Conservation (phyloP, 129 eudicot genomes). For the Tanacetum coccineum region DNA sequence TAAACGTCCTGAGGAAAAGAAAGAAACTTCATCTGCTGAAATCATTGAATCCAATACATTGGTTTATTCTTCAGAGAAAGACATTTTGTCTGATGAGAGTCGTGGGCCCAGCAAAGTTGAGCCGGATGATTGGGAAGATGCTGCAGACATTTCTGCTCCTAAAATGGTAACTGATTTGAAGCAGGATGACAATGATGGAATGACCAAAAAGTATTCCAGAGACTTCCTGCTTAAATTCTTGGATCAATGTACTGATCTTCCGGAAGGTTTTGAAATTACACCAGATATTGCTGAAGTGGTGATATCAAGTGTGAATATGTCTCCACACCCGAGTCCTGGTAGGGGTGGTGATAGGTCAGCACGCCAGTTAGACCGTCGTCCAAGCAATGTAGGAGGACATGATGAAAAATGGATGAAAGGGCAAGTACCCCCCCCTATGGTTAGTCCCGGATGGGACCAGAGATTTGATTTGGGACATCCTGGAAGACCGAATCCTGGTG, state of each 20-base stretch:
- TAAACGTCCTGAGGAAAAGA: slow-evolving; percentile 84
- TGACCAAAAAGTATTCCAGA: slow-evolving; percentile 67
- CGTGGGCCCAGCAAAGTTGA: slow-evolving; percentile 47
- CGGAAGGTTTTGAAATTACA: slow-evolving; percentile 52
- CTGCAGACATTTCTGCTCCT: slow-evolving; percentile 75
- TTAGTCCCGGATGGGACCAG: slow-evolving; percentile 43
- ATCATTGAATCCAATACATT: slow-evolving; percentile 14
- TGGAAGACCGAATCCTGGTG: slow-evolving; percentile 61
- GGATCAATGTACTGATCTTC: slow-evolving; percentile 63
- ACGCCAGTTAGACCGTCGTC: slow-evolving; percentile 55
- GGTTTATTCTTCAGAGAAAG: slow-evolving; percentile 34
- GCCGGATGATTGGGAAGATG: slow-evolving; percentile 99
- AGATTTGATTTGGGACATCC: slow-evolving; percentile 46
- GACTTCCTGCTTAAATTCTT: slow-evolving; percentile 88
- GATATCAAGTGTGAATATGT: slow-evolving; percentile 30
- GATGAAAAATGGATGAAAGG: slow-evolving; percentile 67
- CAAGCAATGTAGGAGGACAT: slow-evolving; percentile 46
- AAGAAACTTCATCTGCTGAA: slow-evolving; percentile 39
- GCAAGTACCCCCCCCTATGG: slow-evolving; percentile 48
- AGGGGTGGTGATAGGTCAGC: slow-evolving; percentile 54
- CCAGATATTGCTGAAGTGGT: slow-evolving; percentile 39
- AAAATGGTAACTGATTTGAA: slow-evolving; percentile 42
- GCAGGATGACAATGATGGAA: slow-evolving; percentile 47
- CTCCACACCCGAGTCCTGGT: slow-evolving; percentile 61
- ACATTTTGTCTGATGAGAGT: slow-evolving; percentile 22